Evolutionary conservation across 306 rosid genomes (phyloP).

Genomic region (Cucurbita moschata): DNA sequence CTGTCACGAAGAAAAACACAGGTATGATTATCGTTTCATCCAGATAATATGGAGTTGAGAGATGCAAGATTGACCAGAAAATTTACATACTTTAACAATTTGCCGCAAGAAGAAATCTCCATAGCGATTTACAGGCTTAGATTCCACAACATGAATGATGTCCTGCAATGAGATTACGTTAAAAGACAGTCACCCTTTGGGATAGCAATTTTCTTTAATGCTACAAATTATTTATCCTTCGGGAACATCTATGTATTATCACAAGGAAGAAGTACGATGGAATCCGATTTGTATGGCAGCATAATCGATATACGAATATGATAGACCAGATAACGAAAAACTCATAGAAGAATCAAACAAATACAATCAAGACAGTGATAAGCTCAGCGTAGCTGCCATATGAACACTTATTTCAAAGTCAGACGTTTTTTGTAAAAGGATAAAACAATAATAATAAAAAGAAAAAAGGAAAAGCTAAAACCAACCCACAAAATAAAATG

Average conservation of each 20-base stretch:
- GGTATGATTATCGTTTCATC: background rate
- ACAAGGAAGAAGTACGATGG: background rate
- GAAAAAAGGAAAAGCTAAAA: background rate
- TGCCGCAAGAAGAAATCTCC: slow-evolving; percentile 92
- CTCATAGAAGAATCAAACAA: background rate
- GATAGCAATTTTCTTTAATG: background rate
- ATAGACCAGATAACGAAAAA: background rate
- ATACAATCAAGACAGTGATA: background rate
- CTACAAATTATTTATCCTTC: background rate
- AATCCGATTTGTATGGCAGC: background rate
- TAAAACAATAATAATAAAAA: background rate
- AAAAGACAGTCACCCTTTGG: background rate
- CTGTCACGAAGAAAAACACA: slow-evolving; percentile 21
- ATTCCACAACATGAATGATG: slow-evolving; percentile 45
- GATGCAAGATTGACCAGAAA: background rate
- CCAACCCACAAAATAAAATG: background rate
- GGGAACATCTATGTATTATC: background rate
- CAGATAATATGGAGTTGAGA: background rate
- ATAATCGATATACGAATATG: background rate
- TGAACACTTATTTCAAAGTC: background rate
- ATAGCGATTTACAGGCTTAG: slow-evolving; percentile 56
- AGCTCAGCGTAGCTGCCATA: background rate
- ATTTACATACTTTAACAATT: slow-evolving; percentile 53
- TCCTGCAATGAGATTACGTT: slow-evolving; percentile 40
- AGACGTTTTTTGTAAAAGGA: background rate